Evolutionary conservation across 495 filamentous ascomycete genomes (phyloP).

Genomic region (Arthonia radiata): DNA sequence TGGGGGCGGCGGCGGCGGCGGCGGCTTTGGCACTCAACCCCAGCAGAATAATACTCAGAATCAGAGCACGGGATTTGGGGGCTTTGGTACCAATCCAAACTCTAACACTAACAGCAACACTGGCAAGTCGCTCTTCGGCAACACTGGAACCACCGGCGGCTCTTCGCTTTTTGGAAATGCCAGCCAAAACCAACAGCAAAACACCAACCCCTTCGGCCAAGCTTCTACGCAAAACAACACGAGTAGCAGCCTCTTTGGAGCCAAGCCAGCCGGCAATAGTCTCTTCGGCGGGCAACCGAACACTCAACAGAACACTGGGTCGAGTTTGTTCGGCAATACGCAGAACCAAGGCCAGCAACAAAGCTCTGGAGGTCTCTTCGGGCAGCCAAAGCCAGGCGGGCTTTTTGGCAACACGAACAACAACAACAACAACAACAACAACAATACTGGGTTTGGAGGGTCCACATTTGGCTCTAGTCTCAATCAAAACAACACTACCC

Average conservation of each 20-base stretch:
- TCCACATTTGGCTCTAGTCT: background rate
- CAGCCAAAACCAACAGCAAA: constrained; percentile 12
- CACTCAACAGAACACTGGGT: no score
- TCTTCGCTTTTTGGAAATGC: constrained; percentile 15
- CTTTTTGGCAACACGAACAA: constrained; percentile 8
- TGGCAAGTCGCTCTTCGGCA: constrained; percentile 24
- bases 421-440: constrained; percentile 22
- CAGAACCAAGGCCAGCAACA: no score
- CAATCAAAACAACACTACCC: constrained; percentile 24
- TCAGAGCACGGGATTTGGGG: constrained; percentile 11
- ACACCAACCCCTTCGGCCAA: constrained; percentile 10
- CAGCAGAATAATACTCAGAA: constrained; percentile 12
- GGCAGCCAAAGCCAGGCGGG: constrained; percentile 8
- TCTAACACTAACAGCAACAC: constrained; percentile 14
- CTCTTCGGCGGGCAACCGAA: no score
- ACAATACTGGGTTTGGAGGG: constrained; percentile 7
- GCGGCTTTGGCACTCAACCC: constrained; percentile 5
- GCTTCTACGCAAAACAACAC: constrained; percentile 14
- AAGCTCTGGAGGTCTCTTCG: no score
- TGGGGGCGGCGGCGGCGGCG: constrained; percentile 22
- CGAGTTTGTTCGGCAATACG: no score
- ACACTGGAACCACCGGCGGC: constrained; percentile 7
- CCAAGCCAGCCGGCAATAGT: no score
- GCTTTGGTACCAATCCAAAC: constrained; percentile 7
- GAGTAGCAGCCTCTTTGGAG: no score